phyloP scores from a whole-genome alignment of 2,329 filamentous ascomycete species.

The Lasiodiplodia citricola region DNA sequence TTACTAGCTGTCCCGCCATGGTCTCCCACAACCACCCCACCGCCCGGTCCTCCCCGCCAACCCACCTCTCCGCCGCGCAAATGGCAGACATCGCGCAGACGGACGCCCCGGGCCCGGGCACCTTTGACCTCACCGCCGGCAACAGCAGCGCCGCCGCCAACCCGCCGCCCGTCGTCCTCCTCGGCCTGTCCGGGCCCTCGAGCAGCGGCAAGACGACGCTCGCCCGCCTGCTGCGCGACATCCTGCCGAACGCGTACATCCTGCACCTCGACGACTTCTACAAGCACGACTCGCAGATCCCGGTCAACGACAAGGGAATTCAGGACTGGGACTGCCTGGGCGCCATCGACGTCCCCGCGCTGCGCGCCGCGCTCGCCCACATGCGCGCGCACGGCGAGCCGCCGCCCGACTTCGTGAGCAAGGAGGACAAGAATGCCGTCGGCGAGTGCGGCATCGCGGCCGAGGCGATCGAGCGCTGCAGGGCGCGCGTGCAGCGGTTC shows the following conservation, averaged over 20 bases:
- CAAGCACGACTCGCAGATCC: constrained; percentile 73
- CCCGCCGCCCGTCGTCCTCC: constrained; percentile 56
- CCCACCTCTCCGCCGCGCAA: neutral
- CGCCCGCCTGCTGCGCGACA: constrained; percentile 78
- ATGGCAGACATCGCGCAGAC: constrained; percentile 1
- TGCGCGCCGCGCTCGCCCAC: constrained; percentile 70
- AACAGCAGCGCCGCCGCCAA: neutral
- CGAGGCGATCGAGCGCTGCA: constrained; percentile 46
- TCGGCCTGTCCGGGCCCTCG: constrained; percentile 88
- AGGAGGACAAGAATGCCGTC: constrained; percentile 64
- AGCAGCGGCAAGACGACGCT: constrained; percentile 96
- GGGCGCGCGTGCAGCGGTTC: constrained; percentile 28
- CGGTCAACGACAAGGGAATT: constrained; percentile 55
- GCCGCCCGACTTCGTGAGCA: constrained; percentile 58
- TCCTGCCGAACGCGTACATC: constrained; percentile 77
- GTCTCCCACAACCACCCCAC: constrained; percentile 23
- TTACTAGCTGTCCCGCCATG: neutral
- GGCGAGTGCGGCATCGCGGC: constrained; percentile 45
- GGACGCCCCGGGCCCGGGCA: constrained; percentile 1
- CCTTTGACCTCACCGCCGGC: constrained; percentile 7
- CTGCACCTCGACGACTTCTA: constrained; percentile 98
- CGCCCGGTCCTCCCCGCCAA: neutral
- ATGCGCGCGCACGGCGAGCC: constrained; percentile 72
- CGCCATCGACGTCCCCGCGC: constrained; percentile 72
- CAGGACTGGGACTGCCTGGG: constrained; percentile 92